Base-by-base conservation (phyloP, 768 basidiomycete genomes). In the Tephrocybe sp. region DNA sequence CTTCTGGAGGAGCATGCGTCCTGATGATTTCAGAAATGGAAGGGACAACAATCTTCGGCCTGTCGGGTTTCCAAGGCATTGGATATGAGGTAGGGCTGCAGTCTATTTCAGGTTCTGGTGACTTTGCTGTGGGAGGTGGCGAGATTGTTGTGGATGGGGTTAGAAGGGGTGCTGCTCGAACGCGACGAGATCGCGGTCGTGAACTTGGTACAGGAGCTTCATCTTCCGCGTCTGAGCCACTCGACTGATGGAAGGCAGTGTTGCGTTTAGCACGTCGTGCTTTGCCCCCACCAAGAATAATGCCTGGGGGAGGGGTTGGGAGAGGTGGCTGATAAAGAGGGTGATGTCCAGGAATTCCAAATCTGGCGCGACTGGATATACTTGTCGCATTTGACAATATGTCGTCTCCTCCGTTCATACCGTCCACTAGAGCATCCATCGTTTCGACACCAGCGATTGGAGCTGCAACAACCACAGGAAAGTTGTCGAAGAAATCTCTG, bases 11-110 rank as follows among this genome's bases (percentile, higher is more conserved):
- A 2, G 85, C 84, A 69, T 93, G 84, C 23, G 80, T 80, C 24
- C 87, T 84, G 54, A 94, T 93, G 54, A 94, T 94, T 50, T 94
- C 91, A 34, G 86, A 88, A 63, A 94, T 94, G 12, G 90, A 89
- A 41, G 92, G 91, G 6, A 84, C 80, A 44, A 86, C 63, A 17
- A 71, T 72, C 65, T 81, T 81, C 62, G 58, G 68, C 43, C 61
- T 67, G 54, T 72, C 54, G n/a, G 49, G 37, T 12, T 58, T 51
- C 23, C 52, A 26, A 34, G 59, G 53, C 1, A 40, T 52, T 28
- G 52, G 38, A 5, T 54, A 58, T 44, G 18, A 48, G 47, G 38
- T 51, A 43, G n/a, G 48, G 25, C 45, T 51, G 44, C n/a, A n/a
- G 18, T 56, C 15, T 45, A 46, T 15, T 14, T 53, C 51, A 28